phyloP scores from a whole-genome alignment of 225 moss, liverwort and hornwort species.

The Polytrichum commune region DNA sequence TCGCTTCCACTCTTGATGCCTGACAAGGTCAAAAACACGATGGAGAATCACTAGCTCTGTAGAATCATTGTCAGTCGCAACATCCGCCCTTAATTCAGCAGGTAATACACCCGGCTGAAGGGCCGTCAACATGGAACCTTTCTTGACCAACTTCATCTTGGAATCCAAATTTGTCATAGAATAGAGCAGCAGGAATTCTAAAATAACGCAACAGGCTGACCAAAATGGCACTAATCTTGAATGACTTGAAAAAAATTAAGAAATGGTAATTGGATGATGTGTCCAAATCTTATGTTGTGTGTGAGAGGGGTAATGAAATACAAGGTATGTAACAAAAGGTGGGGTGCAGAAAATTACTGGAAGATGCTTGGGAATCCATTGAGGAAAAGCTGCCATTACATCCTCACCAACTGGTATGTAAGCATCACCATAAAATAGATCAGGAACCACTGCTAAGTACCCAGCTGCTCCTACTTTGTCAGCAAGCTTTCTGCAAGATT shows the following conservation, averaged over 20 bases:
- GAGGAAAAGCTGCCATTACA: not conserved
- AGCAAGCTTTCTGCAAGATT: constrained; percentile 43
- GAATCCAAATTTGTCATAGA: constrained; percentile 7
- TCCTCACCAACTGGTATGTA: not conserved
- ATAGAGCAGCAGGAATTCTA: not conserved
- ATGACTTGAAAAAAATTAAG: not conserved
- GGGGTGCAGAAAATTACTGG: not conserved
- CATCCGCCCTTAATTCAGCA: not conserved
- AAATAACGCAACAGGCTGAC: not conserved
- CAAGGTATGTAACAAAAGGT: not conserved
- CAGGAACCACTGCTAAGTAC: constrained; percentile 50
- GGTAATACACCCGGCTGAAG: not conserved
- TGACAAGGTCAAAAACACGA: constrained; percentile 2
- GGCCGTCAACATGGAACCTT: not conserved
- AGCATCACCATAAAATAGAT: constrained; percentile 37
- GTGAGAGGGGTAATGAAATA: not conserved
- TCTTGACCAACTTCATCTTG: not conserved
- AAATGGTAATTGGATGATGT: not conserved
- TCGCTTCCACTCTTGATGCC: constrained; percentile 19
- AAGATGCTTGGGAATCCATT: constrained; percentile 27
- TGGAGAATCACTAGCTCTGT: not conserved
- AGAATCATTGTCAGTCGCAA: not conserved
- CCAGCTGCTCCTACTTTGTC: constrained; percentile 47
- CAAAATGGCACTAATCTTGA: not conserved
- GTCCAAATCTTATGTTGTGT: not conserved